Base-by-base conservation (phyloP, 768 basidiomycete genomes). In the Mycena capillaripes region DNA sequence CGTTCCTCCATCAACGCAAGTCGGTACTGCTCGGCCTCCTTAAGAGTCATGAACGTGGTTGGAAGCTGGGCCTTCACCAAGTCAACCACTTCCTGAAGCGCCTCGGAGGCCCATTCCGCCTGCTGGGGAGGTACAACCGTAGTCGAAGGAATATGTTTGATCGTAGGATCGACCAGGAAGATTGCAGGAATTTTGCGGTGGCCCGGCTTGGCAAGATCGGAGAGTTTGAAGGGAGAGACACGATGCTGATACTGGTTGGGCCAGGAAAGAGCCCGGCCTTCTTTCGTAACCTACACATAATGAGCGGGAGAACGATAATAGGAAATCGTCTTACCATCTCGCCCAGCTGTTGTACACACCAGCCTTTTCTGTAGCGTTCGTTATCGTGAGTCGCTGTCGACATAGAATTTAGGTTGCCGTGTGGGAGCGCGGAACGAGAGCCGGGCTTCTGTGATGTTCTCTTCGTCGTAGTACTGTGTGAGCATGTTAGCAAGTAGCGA, bases 151-250 rank as follows among this genome's bases (percentile, higher is more conserved):
- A 77, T 76, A 17, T 82, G 74, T 0, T 65, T n/a, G 7, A 71
- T 52, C 7, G 75, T 69, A 10, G 84, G 84, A 65, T 85, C 81
- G n/a, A n/a, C n/a, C n/a, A n/a, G n/a, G n/a, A 55, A 82, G 70
- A 85, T 74, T 5, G 78, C 78, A 36, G 84, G 75, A 30, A 85
- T 84, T 72, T 83, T 86, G 57, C 83, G 81, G 58, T 82, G 77
- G 12, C 84, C 84, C 0, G 82, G 82, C 60, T 80, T 79, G 23
- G 79, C 70, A 0, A 69, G 56, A 66, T 85, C 81, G 17, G 61
- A 66, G 25, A 84, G 80, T 55, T 79, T 67, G 74, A 85, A 85
- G 6, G 81, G 74, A 46, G 77, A 79, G 40, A 85, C 81, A 40
- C 75, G 76, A 71, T 84, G 82, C 56, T 84, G 84, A 62, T 80